phyloP scores from a whole-genome alignment of 169 alveolate species.

The Plasmodium gonderi region DNA sequence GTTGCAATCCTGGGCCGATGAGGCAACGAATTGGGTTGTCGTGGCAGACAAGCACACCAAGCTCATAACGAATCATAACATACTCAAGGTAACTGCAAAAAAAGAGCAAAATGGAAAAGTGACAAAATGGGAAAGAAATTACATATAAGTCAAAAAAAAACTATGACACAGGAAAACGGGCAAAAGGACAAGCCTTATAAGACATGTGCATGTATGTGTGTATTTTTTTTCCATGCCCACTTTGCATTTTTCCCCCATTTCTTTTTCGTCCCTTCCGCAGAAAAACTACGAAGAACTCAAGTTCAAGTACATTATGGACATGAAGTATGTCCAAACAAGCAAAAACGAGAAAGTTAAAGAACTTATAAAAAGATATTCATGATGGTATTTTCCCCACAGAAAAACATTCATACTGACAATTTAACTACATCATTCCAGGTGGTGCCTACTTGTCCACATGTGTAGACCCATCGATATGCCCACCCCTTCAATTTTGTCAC shows the following conservation, averaged over 20 bases:
- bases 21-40: constrained; percentile 62
- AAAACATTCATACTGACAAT: too few species aligned
- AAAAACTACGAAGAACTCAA: constrained; percentile 64
- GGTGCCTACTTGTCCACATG: neutral
- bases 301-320: constrained; percentile 58
- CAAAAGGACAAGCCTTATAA: neutral
- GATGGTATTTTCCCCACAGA: neutral
- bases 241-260: neutral
- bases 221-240: neutral
- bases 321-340: constrained; percentile 48
- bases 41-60: constrained; percentile 61
- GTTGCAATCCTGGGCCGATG: constrained; percentile 72
- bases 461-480: neutral
- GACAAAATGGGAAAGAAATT: too few species aligned
- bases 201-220: neutral
- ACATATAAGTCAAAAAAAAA: too few species aligned
- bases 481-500: too few species aligned
- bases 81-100: constrained; percentile 24
- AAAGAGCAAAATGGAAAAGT: too few species aligned
- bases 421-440: neutral
- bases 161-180: too few species aligned
- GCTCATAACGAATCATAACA: constrained; percentile 51
- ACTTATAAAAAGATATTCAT: constrained; percentile 36
- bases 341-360: constrained; percentile 61
- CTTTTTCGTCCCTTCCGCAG: neutral